phyloP scores from a whole-genome alignment of 106 monocot genomes.

The Dioscorea dumetorum region DNA sequence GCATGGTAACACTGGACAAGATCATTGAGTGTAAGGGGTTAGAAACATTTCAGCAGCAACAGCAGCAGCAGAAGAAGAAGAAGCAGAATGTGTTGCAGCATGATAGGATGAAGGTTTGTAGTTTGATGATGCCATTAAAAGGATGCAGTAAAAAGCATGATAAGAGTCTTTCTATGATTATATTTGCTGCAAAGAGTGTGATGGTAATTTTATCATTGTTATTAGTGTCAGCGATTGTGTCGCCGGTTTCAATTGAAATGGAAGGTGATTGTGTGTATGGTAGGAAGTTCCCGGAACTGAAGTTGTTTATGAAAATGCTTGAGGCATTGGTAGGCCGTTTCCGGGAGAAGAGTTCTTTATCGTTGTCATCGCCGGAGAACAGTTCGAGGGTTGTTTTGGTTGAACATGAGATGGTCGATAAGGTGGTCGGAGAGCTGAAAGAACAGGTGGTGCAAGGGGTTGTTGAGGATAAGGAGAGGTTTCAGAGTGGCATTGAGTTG shows the following conservation, averaged over 20 bases:
- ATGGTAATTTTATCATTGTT: conserved; percentile 27
- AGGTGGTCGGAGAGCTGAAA: conserved; percentile 24
- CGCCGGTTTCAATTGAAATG: conserved; percentile 18
- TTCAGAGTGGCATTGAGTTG: conserved; percentile 20
- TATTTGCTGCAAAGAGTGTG: conserved; percentile 37
- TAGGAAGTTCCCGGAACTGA: conserved; percentile 15
- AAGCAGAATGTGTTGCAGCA: neutral
- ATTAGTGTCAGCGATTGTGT: conserved; percentile 27
- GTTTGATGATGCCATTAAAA: neutral
- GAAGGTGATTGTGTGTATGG: neutral
- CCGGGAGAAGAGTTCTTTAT: neutral
- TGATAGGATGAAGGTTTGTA: neutral
- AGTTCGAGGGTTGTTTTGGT: neutral
- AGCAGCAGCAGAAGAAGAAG: neutral
- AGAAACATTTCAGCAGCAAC: neutral
- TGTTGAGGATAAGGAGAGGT: conserved; percentile 7
- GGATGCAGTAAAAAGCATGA: neutral
- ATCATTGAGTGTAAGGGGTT: conserved; percentile 5
- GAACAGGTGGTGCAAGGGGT: conserved; percentile 11
- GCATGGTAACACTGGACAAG: neutral
- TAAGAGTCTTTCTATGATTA: conserved; percentile 17
- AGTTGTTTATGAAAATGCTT: conserved; percentile 20
- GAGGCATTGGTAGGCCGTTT: conserved; percentile 11
- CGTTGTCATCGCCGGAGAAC: neutral
- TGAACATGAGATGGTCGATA: conserved; percentile 35